Evolutionary conservation across 306 rosid genomes (phyloP).

Genomic region (Oxytropis ochrocephala): DNA sequence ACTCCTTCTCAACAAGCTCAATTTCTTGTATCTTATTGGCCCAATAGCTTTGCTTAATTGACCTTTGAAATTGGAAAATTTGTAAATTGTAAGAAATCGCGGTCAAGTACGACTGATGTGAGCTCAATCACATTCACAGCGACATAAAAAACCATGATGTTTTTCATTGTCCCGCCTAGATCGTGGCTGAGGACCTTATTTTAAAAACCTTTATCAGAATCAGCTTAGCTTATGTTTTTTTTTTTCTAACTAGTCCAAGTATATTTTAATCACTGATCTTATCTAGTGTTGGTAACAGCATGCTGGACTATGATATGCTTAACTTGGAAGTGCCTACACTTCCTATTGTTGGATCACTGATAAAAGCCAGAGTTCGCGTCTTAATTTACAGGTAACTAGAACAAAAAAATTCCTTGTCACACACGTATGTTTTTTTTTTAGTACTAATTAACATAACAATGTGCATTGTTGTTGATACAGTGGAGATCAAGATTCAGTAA

Average conservation of each 20-base stretch:
- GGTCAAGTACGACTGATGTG: too few species aligned
- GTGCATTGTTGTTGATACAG: constrained; percentile 32
- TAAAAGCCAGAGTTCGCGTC: constrained; percentile 69
- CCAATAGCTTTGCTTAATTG: background rate
- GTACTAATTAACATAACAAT: constrained; percentile 7
- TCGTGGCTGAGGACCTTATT: too few species aligned
- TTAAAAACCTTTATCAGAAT: too few species aligned
- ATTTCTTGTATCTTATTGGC: background rate
- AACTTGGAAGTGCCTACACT: constrained; percentile 88
- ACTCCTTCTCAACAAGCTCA: background rate
- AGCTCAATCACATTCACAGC: too few species aligned
- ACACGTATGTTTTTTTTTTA: background rate
- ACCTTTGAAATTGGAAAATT: background rate
- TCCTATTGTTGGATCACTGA: constrained; percentile 57
- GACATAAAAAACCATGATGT: too few species aligned
- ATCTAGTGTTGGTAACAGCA: constrained; percentile 31
- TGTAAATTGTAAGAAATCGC: too few species aligned
- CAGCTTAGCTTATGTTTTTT: background rate
- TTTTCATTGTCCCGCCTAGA: too few species aligned
- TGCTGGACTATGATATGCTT: constrained; percentile 68
- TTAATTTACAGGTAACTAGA: constrained; percentile 73
- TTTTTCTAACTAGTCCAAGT: background rate
- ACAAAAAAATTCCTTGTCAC: background rate
- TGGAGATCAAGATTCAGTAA: constrained; percentile 98
- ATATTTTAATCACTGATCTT: background rate